Evolutionary conservation across 139 green algal genomes (phyloP), one percentile per base, ranked within the genome.

Genomic region (Tetratostichococcus sp.): DNA sequence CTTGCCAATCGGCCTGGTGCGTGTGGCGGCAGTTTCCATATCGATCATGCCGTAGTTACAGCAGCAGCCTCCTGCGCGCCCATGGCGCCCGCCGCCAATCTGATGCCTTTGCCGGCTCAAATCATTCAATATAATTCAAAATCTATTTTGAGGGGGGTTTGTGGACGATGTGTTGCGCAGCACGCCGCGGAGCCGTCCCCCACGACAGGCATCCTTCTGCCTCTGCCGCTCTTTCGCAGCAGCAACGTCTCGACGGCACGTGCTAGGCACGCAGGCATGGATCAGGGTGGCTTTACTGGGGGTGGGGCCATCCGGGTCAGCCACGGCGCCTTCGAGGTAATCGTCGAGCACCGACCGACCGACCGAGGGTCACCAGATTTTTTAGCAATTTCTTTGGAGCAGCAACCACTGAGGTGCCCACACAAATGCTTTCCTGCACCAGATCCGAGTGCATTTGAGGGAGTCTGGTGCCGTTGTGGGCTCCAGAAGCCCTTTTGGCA

Each of bases 131-230:
- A n/a, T n/a, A n/a, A n/a, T n/a, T n/a, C n/a, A n/a, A n/a, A n/a
- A n/a, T n/a, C n/a, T n/a, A n/a, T n/a, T n/a, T n/a, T n/a, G n/a
- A n/a, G n/a, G n/a, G n/a, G n/a, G n/a, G n/a, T n/a, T 22, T 22
- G 39, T 14, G 39, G 39, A 50, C 39, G 14, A 50, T 50, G 39
- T 62, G 50, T 26, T 23, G 14, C 19, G 50, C 50, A 62, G 50
- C 50, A 62, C 19, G 50, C 50, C 17, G 50, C 82, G 19, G 84
- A 89, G 75, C 81, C 84, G 11, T 85, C 78, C 21, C 84, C 84
- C 35, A 89, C 84, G 17, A 89, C 84, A 1, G 84, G 84, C 16
- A 81, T 85, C 8, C 67, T 83, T 30, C 39, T 85, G 34, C 83
- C 81, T n/a, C 80, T 81, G 25, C 84, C 78, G 28, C 57, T 88